phyloP scores from a whole-genome alignment of 495 filamentous ascomycete species.

The Aspergillus egyptiacus region DNA sequence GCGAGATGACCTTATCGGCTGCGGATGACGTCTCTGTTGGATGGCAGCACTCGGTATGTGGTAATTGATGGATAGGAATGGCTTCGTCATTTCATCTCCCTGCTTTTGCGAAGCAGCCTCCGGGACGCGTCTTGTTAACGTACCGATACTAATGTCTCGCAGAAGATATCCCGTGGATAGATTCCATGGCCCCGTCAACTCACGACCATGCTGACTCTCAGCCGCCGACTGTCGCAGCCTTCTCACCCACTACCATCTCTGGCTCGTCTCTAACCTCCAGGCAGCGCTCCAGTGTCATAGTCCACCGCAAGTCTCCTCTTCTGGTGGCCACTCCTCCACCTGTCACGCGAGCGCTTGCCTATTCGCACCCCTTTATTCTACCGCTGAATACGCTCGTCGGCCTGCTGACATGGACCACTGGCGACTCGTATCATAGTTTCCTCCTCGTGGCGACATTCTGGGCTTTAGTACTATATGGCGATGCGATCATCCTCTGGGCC shows the following conservation, averaged over 20 bases:
- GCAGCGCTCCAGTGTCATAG: conserved; percentile 81
- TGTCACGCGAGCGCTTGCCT: conserved; percentile 85
- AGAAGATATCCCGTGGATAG: conserved; percentile 61
- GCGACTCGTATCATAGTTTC: conserved; percentile 95
- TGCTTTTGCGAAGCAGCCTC: background rate
- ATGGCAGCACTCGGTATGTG: conserved; percentile 59
- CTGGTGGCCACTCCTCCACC: conserved; percentile 90
- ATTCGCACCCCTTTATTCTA: conserved; percentile 87
- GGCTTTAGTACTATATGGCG: conserved; percentile 79
- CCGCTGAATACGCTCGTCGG: conserved; percentile 78
- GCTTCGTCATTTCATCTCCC: background rate
- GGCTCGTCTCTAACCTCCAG: conserved; percentile 62
- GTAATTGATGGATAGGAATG: background rate
- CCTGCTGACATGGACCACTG: conserved; percentile 86
- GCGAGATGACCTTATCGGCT: conserved; percentile 29
- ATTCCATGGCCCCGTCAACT: conserved; percentile 49
- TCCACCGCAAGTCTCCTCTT: conserved; percentile 93
- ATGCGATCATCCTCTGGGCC: conserved; percentile 66
- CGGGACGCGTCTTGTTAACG: background rate
- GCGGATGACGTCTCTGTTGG: conserved; percentile 44
- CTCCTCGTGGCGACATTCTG: conserved; percentile 79
- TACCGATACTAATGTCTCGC: conserved; percentile 18
- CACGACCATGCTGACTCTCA: conserved; percentile 42
- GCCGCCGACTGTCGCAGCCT: conserved; percentile 73
- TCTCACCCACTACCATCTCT: conserved; percentile 75